These are phyloP conservation scores for Eragrostis curvula DNA, from an alignment of 176 grass and related monocot species.

Conservation along the genomic window DNA sequence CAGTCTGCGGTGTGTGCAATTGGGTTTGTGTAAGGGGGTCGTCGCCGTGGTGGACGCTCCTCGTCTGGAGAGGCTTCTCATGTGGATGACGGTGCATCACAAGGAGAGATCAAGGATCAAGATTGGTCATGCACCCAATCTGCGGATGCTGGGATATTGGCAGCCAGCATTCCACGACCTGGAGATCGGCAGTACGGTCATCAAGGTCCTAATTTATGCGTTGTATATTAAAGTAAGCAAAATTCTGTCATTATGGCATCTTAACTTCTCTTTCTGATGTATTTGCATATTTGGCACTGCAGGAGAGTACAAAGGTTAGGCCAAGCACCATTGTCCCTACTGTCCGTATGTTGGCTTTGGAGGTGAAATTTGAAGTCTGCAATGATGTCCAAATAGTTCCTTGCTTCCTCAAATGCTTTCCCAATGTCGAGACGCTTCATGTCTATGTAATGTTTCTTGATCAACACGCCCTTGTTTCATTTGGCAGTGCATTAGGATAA, in stretches of 20 bases:
- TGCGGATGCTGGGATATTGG: neutral
- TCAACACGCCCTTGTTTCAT: neutral
- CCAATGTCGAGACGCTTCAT: constrained; percentile 10
- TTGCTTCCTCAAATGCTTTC: constrained; percentile 29
- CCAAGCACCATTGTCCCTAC: neutral
- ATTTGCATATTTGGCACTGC: neutral
- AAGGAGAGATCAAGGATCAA: neutral
- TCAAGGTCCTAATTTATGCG: neutral
- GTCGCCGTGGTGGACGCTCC: neutral
- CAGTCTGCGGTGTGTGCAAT: constrained; percentile 10
- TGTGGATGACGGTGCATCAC: neutral
- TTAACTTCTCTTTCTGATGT: too few species aligned
- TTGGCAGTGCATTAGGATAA: neutral
- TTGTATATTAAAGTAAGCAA: too few species aligned
- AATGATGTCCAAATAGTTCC: neutral
- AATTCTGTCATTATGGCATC: too few species aligned
- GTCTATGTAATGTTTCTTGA: neutral
- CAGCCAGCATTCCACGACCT: neutral
- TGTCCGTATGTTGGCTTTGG: neutral
- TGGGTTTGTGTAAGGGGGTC: neutral
- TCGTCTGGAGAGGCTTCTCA: neutral
- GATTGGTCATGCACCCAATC: neutral
- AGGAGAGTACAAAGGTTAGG: neutral
- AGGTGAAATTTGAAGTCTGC: neutral
- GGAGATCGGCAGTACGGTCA: neutral